Evolutionary conservation across 192 early-diverging fungal species (phyloP).

Genomic region (Dissophora ornata): DNA sequence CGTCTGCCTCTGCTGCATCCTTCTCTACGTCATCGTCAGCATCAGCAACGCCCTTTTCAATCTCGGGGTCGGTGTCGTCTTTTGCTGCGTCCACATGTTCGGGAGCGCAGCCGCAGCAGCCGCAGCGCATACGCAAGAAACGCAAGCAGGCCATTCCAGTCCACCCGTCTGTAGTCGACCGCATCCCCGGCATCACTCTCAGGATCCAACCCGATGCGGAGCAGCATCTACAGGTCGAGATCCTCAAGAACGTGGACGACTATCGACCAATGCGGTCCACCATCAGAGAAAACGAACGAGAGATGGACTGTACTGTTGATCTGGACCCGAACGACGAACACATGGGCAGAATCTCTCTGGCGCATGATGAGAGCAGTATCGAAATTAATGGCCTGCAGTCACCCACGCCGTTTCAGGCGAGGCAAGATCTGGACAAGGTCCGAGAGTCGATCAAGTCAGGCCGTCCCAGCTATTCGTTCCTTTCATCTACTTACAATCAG

Average conservation of each 20-base stretch:
- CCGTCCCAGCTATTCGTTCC: slow-evolving; percentile 27
- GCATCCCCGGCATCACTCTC: slow-evolving; percentile 50
- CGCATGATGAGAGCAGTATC: background rate
- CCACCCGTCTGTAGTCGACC: slow-evolving; percentile 33
- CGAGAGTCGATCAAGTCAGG: slow-evolving; percentile 40
- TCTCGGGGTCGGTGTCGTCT: background rate
- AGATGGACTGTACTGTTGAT: background rate
- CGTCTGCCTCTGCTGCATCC: background rate
- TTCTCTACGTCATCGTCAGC: slow-evolving; percentile 1
- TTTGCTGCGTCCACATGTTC: slow-evolving; percentile 2
- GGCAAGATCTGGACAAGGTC: slow-evolving; percentile 38
- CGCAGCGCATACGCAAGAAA: slow-evolving; percentile 25
- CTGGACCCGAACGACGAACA: background rate
- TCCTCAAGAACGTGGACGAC: slow-evolving; percentile 42
- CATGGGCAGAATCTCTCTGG: background rate
- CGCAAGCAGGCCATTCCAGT: slow-evolving; percentile 50
- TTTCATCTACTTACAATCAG: background rate
- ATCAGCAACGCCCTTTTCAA: background rate
- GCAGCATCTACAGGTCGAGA: slow-evolving; percentile 38
- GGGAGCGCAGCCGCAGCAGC: slow-evolving; percentile 1
- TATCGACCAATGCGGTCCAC: slow-evolving; percentile 5
- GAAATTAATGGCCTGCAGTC: background rate
- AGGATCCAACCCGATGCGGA: slow-evolving; percentile 39
- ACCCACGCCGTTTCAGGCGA: slow-evolving; percentile 11
- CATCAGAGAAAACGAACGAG: no score